Conservation (phyloP, 2,329 filamentous ascomycete species). For the Phoma herbarum region DNA sequence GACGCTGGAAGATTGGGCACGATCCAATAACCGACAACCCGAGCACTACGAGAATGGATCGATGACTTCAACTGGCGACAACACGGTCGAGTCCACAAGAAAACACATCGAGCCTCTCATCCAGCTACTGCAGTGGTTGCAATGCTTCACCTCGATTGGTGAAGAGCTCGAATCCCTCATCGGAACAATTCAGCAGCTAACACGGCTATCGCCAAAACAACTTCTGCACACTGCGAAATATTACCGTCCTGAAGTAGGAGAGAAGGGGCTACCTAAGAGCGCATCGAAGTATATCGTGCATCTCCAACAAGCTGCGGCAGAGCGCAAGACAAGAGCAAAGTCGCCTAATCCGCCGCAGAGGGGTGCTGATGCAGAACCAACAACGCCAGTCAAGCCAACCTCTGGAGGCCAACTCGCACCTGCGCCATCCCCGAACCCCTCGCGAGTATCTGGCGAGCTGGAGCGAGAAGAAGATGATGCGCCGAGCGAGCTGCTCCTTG, state of each 20-base stretch:
- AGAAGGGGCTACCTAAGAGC: slow-evolving; percentile 88
- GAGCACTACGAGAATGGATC: slow-evolving; percentile 96
- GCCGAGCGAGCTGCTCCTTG: slow-evolving; percentile 79
- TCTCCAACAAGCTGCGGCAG: slow-evolving; percentile 76
- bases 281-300: slow-evolving; percentile 86
- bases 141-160: slow-evolving; percentile 93
- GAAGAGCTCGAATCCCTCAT: slow-evolving; percentile 91
- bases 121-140: slow-evolving; percentile 94
- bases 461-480: slow-evolving; percentile 74
- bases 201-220: slow-evolving; percentile 83
- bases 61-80: slow-evolving; percentile 83
- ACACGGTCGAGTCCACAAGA: slow-evolving; percentile 82
- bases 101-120: slow-evolving; percentile 89
- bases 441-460: slow-evolving; percentile 47
- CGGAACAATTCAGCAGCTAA: slow-evolving; percentile 87
- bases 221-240: slow-evolving; percentile 91
- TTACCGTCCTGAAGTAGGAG: slow-evolving; percentile 93
- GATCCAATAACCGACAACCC: slow-evolving; percentile 89
- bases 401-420: slow-evolving; percentile 33
- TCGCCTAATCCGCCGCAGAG: slow-evolving; percentile 50
- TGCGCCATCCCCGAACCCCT: slow-evolving; percentile 43
- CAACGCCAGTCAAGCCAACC: slow-evolving; percentile 44
- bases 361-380: slow-evolving; percentile 42
- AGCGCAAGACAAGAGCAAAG: slow-evolving; percentile 51
- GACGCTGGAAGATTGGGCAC: slow-evolving; percentile 92